These are phyloP conservation scores for Mallotus japonicus DNA, from an alignment of 441 rosid genomes.

Conservation along the genomic window DNA sequence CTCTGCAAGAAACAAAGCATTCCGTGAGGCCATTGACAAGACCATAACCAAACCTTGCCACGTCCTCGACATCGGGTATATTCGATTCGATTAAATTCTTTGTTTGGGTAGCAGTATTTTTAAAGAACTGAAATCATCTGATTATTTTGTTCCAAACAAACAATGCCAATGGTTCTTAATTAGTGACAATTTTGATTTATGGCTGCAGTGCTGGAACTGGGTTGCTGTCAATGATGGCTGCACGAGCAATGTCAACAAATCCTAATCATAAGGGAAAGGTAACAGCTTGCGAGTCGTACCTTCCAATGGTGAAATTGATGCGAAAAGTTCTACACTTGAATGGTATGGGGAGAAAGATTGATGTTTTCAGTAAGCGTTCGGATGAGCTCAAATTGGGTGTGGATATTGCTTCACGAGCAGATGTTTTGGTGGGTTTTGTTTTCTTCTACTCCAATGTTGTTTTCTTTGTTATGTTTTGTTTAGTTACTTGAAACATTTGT, in stretches of 20 bases:
- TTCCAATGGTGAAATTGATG: constrained; percentile 95
- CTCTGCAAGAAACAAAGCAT: constrained; percentile 65
- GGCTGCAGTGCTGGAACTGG: constrained; percentile 95
- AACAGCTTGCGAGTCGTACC: constrained; percentile 92
- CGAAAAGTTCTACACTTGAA: constrained; percentile 71
- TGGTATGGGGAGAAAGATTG: constrained; percentile 55
- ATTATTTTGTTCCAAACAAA: too few relatives aligned
- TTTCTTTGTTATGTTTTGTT: not conserved
- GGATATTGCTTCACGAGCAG: constrained; percentile 73
- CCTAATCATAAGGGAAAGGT: constrained; percentile 39
- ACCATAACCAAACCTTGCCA: constrained; percentile 69
- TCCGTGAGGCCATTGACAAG: constrained; percentile 73
- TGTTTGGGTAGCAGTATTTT: too few relatives aligned
- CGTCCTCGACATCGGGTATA: constrained; percentile 89
- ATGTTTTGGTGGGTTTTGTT: constrained; percentile 67
- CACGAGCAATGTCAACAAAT: constrained; percentile 55
- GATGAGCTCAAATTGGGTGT: constrained; percentile 70
- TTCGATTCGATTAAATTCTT: too few relatives aligned
- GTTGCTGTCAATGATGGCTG: constrained; percentile 94
- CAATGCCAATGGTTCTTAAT: too few relatives aligned
- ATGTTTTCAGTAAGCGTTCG: constrained; percentile 71
- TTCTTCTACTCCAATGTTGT: not conserved
- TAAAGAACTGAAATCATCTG: too few relatives aligned
- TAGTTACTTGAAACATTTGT: not conserved
- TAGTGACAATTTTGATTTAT: not conserved